phyloP scores from a whole-genome alignment of 257 asterid species.

The Ilex aquifolium region DNA sequence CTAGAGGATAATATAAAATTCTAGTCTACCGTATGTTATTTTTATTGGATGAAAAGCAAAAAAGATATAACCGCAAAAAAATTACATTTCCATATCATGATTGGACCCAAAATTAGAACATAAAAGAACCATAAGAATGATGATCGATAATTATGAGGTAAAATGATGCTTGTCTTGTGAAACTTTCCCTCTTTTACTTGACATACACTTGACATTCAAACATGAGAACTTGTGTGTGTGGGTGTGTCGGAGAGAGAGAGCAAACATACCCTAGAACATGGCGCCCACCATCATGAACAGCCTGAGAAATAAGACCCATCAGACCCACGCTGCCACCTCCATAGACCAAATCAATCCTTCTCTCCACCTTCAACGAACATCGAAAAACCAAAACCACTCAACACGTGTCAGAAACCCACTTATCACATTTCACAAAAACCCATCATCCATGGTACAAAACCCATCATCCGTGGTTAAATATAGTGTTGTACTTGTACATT shows the following conservation, averaged over 20 bases:
- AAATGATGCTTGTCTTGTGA: conserved; percentile 36
- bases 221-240: conserved; percentile 3
- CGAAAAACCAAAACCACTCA: conserved; percentile 14
- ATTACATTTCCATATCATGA: conserved; percentile 2
- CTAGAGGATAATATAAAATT: too few species aligned
- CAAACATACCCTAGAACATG: conserved; percentile 81
- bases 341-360: conserved; percentile 89
- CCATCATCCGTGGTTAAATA: too few species aligned
- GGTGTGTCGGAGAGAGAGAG: not conserved
- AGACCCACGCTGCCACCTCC: conserved; percentile 99
- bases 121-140: not conserved
- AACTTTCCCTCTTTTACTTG: not conserved
- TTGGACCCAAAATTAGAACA: not conserved
- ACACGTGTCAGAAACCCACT: conserved; percentile 34
- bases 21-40: too few species aligned
- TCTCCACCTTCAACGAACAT: conserved; percentile 63
- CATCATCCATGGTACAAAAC: not conserved
- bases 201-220: not conserved
- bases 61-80: not conserved
- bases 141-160: conserved; percentile 24
- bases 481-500: too few species aligned
- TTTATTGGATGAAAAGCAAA: not conserved
- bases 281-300: conserved; percentile 99
- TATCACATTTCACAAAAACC: conserved; percentile 7
- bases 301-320: conserved; percentile 99